phyloP scores from a whole-genome alignment of 305 asterid species.

The Fraxinus sp. region DNA sequence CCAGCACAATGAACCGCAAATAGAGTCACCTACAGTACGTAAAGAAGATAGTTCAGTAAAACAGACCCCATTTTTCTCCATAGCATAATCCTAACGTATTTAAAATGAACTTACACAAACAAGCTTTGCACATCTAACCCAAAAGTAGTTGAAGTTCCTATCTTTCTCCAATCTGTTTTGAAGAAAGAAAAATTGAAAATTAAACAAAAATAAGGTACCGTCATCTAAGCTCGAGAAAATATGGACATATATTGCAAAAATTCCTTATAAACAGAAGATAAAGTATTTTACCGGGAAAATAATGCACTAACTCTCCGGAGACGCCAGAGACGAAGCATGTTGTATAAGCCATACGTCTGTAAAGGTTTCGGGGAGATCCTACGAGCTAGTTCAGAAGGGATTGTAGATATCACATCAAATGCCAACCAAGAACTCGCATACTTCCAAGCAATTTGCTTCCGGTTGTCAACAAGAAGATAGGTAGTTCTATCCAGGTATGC shows the following conservation, averaged over 20 bases:
- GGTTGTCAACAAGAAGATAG: slow-evolving; percentile 68
- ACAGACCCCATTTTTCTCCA: background rate
- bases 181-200: slow-evolving; percentile 9
- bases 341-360: slow-evolving; percentile 64
- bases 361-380: slow-evolving; percentile 55
- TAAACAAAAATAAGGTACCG: background rate
- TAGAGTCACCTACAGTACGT: slow-evolving; percentile 63
- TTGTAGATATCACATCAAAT: slow-evolving; percentile 68
- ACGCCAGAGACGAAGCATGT: slow-evolving; percentile 97
- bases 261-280: slow-evolving; percentile 6
- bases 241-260: background rate
- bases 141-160: slow-evolving; percentile 78
- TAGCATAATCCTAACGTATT: background rate
- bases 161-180: slow-evolving; percentile 79
- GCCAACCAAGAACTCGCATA: slow-evolving; percentile 63
- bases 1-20: slow-evolving; percentile 89
- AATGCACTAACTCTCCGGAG: slow-evolving; percentile 81
- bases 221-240: slow-evolving; percentile 5
- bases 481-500: slow-evolving; percentile 69
- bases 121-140: slow-evolving; percentile 80
- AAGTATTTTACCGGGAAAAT: slow-evolving; percentile 58
- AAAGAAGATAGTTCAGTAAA: slow-evolving; percentile 7
- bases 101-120: slow-evolving; percentile 57
- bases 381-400: slow-evolving; percentile 81
- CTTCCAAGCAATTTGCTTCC: slow-evolving; percentile 56